Evolutionary conservation across 2,329 filamentous ascomycete species (phyloP), one percentile per base, ranked within the genome.

Genomic region (Alternaria brassicae): DNA sequence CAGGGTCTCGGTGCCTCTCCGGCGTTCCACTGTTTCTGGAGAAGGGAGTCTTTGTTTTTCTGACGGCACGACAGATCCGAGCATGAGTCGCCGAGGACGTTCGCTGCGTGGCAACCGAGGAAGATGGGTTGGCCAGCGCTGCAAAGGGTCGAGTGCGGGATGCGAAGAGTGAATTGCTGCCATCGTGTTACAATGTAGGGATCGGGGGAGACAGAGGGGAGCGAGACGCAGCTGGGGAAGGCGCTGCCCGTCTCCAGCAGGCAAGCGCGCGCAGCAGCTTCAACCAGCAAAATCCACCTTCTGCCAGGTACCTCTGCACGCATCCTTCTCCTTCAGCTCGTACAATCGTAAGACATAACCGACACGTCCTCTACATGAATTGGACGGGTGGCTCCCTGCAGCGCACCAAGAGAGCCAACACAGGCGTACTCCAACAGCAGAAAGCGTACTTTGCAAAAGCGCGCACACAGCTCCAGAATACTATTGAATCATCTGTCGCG

Each of bases 381-480:
- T 84, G 82, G 82, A 83, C 80, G 0, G 82, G 82, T 27, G 82
- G 82, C 4, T 77, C 75, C 27, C 65, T 80, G 30, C 78, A 78
- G 59, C 74, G 77, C 49, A 75, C 70, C 27, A 77, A 72, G 51
- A 76, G 74, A 47, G 74, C 73, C 28, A 72, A 73, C 57, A 77
- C 76, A 54, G 70, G 75, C 15, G 65, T 73, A 15, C 30, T 75
- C 4, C 75, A 79, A 56, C 77, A 75, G 60, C 81, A 84, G 64
- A 82, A 78, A 65, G 77, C 79, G 17, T 78, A 82, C 63, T 84
- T 83, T 58, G 81, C 81, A 5, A 79, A 73, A 61, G 74, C 71
- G 17, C 77, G 80, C 27, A 69, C 70, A 7, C 67, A 70, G 37
- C 63, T 73, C n/a, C 72, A 73, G 47, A 69, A 72, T 54, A 58